Base-by-base conservation (phyloP, 2,329 filamentous ascomycete species). In the Pseudogymnoascus sp. region DNA sequence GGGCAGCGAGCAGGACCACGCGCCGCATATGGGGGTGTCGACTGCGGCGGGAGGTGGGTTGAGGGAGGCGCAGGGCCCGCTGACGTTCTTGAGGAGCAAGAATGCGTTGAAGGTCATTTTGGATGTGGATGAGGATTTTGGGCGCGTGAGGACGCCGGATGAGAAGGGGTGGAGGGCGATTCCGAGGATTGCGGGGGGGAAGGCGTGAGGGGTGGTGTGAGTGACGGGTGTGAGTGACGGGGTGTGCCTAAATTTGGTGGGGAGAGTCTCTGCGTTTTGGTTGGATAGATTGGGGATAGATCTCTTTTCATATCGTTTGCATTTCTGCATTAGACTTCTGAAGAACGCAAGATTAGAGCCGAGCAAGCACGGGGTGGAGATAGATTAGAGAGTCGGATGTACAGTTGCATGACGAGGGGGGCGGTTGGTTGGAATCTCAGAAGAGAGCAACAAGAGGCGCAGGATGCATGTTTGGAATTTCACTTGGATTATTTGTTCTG, bases 91-190 rank as follows among this genome's bases (percentile, higher is more conserved):
- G 67, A 78, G 87, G 69, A 95, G 90, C 76, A 83, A 92, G 65
- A 97, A 97, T 74, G 93, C 93, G 10, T 81, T 97, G 69, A 97
- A 97, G 83, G 90, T 97, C 70, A 93, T 97, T 69, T 84, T 97
- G 59, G 93, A 97, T 75, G 80, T 97, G 65, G 93, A 97, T 73
- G 88, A 94, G 77, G 90, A 95, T 73, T 97, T 97, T 79, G 93
- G 93, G 78, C 68, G 76, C 10, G 59, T 61, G 16, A 70, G 65
- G 64, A 41, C 66, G 16, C 67, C 67, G n/a, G 67, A 68, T 8
- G 67, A 63, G 64, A 67, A 71, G 62, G 66, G 65, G 26, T 73
- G 71, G 71, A 65, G 62, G 63, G 55, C 23, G 6, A 61, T 73
- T 14, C 70, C 70, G 11, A 67, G 63, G 63, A 64, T 70, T 26